Conservation (phyloP, 108 stramenopile genomes). For the Stephanodiscus minutulus region DNA sequence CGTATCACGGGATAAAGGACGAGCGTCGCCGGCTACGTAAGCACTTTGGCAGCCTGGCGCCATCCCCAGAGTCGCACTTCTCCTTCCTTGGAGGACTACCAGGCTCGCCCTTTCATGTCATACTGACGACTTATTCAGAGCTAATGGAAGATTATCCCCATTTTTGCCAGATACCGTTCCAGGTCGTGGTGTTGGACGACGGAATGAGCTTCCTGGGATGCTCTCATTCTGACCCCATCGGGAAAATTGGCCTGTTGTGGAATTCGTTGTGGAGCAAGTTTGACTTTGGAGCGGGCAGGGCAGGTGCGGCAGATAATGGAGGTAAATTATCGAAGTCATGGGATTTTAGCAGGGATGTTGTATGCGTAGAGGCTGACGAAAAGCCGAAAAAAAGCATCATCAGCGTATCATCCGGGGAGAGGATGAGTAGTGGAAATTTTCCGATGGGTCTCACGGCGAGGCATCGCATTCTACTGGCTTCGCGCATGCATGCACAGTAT, state of each 20-base stretch:
- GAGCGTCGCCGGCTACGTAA: conserved; percentile 62
- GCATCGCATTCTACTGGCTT: conserved; percentile 73
- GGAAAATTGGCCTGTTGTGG: conserved; percentile 66
- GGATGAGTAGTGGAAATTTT: conserved; percentile 32
- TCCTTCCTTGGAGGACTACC: conserved; percentile 53
- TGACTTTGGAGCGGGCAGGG: conserved; percentile 71
- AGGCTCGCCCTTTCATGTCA: conserved; percentile 77
- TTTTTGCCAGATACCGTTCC: conserved; percentile 82
- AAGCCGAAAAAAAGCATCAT: conserved; percentile 11
- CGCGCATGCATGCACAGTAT: conserved; percentile 40
- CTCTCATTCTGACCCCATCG: conserved; percentile 69
- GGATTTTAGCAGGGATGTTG: conserved; percentile 58
- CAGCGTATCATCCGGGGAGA: conserved; percentile 35
- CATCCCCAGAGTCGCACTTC: conserved; percentile 31
- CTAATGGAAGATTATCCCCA: conserved; percentile 79
- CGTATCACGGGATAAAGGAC: conserved; percentile 56
- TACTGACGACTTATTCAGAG: conserved; percentile 68
- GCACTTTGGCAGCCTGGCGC: conserved; percentile 60
- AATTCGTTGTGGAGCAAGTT: conserved; percentile 65
- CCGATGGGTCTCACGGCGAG: conserved; percentile 83
- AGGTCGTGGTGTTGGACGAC: conserved; percentile 76
- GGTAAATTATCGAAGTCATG: conserved; percentile 38
- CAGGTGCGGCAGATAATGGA: conserved; percentile 29
- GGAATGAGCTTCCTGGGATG: conserved; percentile 79
- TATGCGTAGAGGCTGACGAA: conserved; percentile 14